phyloP scores from a whole-genome alignment of 768 basidiomycete species.

The Pluteus cervinus region DNA sequence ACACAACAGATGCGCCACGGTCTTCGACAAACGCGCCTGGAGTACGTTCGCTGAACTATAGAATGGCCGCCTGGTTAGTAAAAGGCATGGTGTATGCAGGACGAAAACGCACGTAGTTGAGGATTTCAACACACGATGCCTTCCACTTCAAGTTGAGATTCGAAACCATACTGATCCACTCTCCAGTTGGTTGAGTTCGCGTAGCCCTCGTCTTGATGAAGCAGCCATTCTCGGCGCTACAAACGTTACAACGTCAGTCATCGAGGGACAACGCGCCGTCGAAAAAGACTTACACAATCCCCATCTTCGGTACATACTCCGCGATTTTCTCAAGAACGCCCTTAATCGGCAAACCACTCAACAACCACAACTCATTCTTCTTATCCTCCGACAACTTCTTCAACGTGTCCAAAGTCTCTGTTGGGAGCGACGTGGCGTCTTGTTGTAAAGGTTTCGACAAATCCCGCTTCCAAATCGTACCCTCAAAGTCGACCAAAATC shows the following conservation, averaged over 20 bases:
- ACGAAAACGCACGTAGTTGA: constrained; percentile 63
- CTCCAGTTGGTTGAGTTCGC: constrained; percentile 14
- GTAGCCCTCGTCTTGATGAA: constrained; percentile 56
- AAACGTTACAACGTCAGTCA: constrained; percentile 4
- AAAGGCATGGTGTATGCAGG: constrained; percentile 1
- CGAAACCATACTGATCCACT: constrained; percentile 79
- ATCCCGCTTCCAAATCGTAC: constrained; percentile 69
- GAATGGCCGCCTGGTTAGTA: constrained; percentile 1
- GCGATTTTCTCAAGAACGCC: constrained; percentile 61
- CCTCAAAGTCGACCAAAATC: constrained; percentile 74
- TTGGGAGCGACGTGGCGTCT: constrained; percentile 22
- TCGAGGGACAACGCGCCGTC: constrained; percentile 1
- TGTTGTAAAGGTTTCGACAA: constrained; percentile 29
- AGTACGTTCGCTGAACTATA: constrained; percentile 85
- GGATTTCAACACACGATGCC: constrained; percentile 70
- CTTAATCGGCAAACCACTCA: constrained; percentile 67
- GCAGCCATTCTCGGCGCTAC: constrained; percentile 83
- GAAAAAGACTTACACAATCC: constrained; percentile 61
- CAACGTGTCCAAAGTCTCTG: constrained; percentile 42
- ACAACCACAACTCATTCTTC: constrained; percentile 75
- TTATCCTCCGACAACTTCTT: constrained; percentile 54
- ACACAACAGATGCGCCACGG: constrained; percentile 75
- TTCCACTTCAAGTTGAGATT: constrained; percentile 83
- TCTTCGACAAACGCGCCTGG: constrained; percentile 83
- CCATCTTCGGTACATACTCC: constrained; percentile 56